phyloP scores from a whole-genome alignment of 768 basidiomycete species.

The Agaricus bisporus region DNA sequence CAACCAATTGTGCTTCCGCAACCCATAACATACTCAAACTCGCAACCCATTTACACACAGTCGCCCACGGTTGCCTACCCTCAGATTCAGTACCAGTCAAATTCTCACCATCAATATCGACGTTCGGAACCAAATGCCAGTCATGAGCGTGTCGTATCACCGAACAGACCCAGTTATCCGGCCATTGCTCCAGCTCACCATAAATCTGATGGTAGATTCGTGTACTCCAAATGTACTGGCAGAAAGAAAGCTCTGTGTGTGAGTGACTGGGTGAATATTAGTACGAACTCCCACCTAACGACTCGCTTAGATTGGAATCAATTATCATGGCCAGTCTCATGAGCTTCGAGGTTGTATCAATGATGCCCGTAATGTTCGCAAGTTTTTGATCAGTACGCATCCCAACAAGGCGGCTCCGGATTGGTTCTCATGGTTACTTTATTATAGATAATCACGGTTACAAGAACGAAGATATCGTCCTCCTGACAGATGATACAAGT shows the following conservation, averaged over 20 bases:
- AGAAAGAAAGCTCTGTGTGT: slow-evolving; percentile 79
- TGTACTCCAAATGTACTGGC: slow-evolving; percentile 77
- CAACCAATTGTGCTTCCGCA: slow-evolving; percentile 9
- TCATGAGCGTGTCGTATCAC: background rate
- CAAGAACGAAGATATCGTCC: slow-evolving; percentile 54
- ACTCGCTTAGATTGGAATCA: slow-evolving; percentile 63
- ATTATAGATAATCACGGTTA: slow-evolving; percentile 38
- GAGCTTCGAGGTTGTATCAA: slow-evolving; percentile 77
- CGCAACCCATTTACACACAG: slow-evolving; percentile 8
- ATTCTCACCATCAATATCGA: slow-evolving; percentile 3
- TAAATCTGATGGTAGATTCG: slow-evolving; percentile 35
- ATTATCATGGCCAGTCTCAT: slow-evolving; percentile 60
- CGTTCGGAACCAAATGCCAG: background rate
- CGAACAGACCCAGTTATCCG: slow-evolving; percentile 4
- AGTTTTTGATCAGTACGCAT: slow-evolving; percentile 56
- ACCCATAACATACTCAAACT: slow-evolving; percentile 13
- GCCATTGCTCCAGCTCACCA: slow-evolving; percentile 7
- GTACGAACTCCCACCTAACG: slow-evolving; percentile 1
- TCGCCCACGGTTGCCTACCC: slow-evolving; percentile 2
- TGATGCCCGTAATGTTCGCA: slow-evolving; percentile 65
- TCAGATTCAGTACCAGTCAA: slow-evolving; percentile 1
- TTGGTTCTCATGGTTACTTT: background rate
- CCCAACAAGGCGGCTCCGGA: background rate
- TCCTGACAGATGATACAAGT: slow-evolving; percentile 58
- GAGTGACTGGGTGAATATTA: slow-evolving; percentile 20